Evolutionary conservation across 495 filamentous ascomycete species (phyloP).

Genomic region (Penicillium bovifimosum): DNA sequence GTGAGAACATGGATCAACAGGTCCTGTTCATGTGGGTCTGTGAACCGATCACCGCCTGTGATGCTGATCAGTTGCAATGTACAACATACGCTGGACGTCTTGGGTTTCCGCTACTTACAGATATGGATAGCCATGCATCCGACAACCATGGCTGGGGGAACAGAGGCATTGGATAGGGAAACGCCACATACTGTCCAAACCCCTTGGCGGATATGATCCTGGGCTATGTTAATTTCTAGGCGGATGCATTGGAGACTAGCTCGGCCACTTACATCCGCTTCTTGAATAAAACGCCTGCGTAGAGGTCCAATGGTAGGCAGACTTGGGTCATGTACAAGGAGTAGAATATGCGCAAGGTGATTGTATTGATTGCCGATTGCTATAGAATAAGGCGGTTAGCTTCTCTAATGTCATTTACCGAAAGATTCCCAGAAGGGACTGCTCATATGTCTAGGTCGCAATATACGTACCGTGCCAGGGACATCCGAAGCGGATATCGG

Average conservation of each 20-base stretch:
- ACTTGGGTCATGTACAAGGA: slow-evolving; percentile 19
- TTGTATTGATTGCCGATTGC: slow-evolving; percentile 23
- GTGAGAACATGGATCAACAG: slow-evolving; percentile 19
- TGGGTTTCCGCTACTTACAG: slow-evolving; percentile 9
- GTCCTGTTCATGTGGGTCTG: slow-evolving; percentile 21
- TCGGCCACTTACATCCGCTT: slow-evolving; percentile 18
- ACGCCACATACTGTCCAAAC: slow-evolving; percentile 24
- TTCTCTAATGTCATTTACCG: neutral
- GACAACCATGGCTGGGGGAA: slow-evolving; percentile 23
- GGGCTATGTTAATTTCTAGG: neutral
- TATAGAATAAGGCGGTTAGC: slow-evolving; percentile 2
- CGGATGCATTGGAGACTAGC: neutral
- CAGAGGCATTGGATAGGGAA: slow-evolving; percentile 20
- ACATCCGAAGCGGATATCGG: slow-evolving; percentile 22
- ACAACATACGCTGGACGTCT: neutral
- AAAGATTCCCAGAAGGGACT: fast-evolving
- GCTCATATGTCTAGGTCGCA: no score
- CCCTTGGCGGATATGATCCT: slow-evolving; percentile 20
- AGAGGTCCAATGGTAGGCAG: slow-evolving; percentile 19
- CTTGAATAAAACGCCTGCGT: slow-evolving; percentile 11
- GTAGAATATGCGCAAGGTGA: slow-evolving; percentile 16
- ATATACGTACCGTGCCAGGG: slow-evolving; percentile 22
- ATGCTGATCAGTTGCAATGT: neutral
- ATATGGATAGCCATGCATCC: slow-evolving; percentile 25
- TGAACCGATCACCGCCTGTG: slow-evolving; percentile 24